Conservation (phyloP, 805 yeast genomes). For the Wickerhamomyces strasburgensis region DNA sequence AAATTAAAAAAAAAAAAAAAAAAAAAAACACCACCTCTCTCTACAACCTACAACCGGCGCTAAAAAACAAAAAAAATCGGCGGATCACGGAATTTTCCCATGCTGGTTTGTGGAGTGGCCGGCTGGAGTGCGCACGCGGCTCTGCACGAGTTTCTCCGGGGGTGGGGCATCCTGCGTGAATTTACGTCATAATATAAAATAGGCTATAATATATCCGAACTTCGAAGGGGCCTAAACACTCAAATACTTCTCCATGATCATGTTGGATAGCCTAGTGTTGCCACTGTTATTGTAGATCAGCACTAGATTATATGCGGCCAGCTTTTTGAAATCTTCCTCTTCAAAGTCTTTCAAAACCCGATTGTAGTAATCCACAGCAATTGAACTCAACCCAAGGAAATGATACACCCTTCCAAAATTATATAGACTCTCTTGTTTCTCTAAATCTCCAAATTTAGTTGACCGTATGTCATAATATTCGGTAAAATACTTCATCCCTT, state of each 20-base stretch:
- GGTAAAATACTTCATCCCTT: conserved; percentile 73
- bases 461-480: conserved; percentile 61
- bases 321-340: conserved; percentile 57
- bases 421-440: conserved; percentile 71
- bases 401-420: conserved; percentile 86
- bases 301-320: conserved; percentile 82
- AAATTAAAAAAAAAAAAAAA: too few relatives aligned
- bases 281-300: conserved; percentile 74
- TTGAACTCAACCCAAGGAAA: conserved; percentile 65
- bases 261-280: conserved; percentile 58
- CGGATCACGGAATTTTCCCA: too few relatives aligned
- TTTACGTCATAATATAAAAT: too few relatives aligned
- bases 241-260: conserved; percentile 61
- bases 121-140: too few relatives aligned
- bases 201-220: background rate
- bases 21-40: too few relatives aligned
- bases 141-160: too few relatives aligned
- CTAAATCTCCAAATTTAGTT: conserved; percentile 34
- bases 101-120: too few relatives aligned
- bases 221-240: conserved; percentile 17
- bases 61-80: too few relatives aligned
- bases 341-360: conserved; percentile 45
- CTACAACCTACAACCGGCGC: too few relatives aligned
- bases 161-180: too few relatives aligned
- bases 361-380: conserved; percentile 73